Conservation (phyloP, 768 basidiomycete species). For the Boletus fagicola region DNA sequence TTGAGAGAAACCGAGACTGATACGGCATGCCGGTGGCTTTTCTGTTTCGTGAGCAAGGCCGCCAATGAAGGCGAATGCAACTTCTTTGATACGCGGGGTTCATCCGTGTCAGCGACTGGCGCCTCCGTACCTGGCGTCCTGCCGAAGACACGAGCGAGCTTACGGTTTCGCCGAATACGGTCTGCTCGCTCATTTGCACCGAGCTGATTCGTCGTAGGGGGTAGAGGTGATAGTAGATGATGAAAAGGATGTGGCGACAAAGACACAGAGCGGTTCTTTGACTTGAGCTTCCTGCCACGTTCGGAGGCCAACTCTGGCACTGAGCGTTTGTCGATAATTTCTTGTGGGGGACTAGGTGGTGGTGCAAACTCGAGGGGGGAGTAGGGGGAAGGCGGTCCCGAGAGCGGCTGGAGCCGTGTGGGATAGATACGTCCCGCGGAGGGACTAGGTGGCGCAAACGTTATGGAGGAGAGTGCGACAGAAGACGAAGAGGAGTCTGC, state of each 20-base stretch:
- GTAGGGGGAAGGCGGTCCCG: constrained; percentile 28
- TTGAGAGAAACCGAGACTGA: constrained; percentile 30
- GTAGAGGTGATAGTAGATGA: constrained; percentile 32
- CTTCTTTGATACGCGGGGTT: constrained; percentile 24
- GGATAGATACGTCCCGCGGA: constrained; percentile 11
- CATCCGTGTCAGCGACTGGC: constrained; percentile 24
- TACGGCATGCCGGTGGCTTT: constrained; percentile 31
- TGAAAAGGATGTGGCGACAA: constrained; percentile 27
- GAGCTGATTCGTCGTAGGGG: constrained; percentile 69
- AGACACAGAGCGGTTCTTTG: constrained; percentile 30
- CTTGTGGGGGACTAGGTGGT: constrained; percentile 11
- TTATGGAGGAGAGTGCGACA: constrained; percentile 28
- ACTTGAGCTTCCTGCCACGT: constrained; percentile 25
- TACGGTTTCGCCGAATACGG: constrained; percentile 69
- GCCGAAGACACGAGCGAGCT: constrained; percentile 80
- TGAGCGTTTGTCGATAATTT: constrained; percentile 36
- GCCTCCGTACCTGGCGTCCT: constrained; percentile 54
- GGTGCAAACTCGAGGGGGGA: constrained; percentile 33
- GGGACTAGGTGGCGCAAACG: constrained; percentile 31
- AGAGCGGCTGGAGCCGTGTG: constrained; percentile 15
- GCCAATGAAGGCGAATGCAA: constrained; percentile 25
- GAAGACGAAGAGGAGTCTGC: constrained; percentile 17
- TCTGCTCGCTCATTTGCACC: constrained; percentile 65
- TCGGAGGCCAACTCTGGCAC: constrained; percentile 47
- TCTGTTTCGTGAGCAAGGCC: constrained; percentile 32